These are phyloP conservation scores for Pseudogymnoascus sp. DNA, from an alignment of 2,329 filamentous ascomycete genomes.

Conservation along the genomic window DNA sequence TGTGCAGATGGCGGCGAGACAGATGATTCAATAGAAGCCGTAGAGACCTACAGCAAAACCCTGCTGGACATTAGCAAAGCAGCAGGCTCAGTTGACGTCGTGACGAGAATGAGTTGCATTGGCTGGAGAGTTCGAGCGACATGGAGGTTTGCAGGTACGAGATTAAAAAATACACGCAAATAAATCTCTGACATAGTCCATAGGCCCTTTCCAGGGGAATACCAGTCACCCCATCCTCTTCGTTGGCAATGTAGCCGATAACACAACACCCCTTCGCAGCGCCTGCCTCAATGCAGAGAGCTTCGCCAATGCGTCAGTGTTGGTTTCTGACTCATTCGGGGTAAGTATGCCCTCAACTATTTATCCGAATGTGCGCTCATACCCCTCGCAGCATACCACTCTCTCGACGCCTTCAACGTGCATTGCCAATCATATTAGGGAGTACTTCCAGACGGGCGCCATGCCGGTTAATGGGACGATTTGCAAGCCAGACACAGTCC, in stretches of 20 bases:
- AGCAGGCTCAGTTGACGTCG: constrained; percentile 36
- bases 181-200: neutral
- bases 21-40: constrained; percentile 19
- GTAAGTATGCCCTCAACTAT: constrained; percentile 27
- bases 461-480: constrained; percentile 37
- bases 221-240: constrained; percentile 31
- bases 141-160: constrained; percentile 21
- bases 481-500: constrained; percentile 38
- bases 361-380: neutral
- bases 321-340: constrained; percentile 43
- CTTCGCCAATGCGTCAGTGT: constrained; percentile 37
- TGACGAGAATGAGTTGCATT: constrained; percentile 29
- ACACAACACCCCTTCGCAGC: constrained; percentile 28
- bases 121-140: constrained; percentile 27
- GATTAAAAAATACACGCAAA: neutral
- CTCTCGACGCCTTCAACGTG: constrained; percentile 30
- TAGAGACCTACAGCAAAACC: constrained; percentile 18
- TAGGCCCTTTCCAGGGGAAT: constrained; percentile 27
- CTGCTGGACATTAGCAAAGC: constrained; percentile 30
- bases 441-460: constrained; percentile 33
- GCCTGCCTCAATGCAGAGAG: constrained; percentile 26
- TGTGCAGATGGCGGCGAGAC: constrained; percentile 22
- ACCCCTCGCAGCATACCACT: constrained; percentile 37
- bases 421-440: constrained; percentile 25
- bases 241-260: constrained; percentile 30